phyloP scores from a whole-genome alignment of 441 rosid species.

The Adansonia rubrostipa region DNA sequence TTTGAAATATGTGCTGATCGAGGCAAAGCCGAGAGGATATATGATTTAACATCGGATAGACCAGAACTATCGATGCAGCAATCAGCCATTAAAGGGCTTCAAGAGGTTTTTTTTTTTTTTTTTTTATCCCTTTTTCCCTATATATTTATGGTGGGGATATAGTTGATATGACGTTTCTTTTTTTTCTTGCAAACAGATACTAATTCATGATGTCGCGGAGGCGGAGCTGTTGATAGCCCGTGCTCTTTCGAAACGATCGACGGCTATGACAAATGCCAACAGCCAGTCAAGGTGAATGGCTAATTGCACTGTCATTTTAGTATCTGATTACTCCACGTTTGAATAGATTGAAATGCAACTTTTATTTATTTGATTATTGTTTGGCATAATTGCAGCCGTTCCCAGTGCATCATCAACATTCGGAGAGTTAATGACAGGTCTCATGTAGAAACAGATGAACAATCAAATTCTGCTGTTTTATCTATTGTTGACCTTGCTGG shows the following conservation, averaged over 20 bases:
- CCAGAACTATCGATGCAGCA: constrained; percentile 71
- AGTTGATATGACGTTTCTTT: constrained; percentile 26
- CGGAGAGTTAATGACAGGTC: constrained; percentile 36
- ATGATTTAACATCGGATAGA: constrained; percentile 70
- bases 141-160: constrained; percentile 17
- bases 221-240: constrained; percentile 72
- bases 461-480: constrained; percentile 48
- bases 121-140: not conserved
- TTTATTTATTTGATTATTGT: constrained; percentile 8
- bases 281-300: constrained; percentile 75
- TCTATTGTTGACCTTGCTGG: constrained; percentile 96
- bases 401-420: constrained; percentile 92
- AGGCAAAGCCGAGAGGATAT: constrained; percentile 74
- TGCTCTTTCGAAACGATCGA: constrained; percentile 84
- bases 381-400: constrained; percentile 64
- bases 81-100: constrained; percentile 69
- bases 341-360: not conserved
- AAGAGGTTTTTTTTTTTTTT: constrained; percentile 47
- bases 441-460: constrained; percentile 41
- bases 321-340: not conserved
- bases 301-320: not conserved
- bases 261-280: constrained; percentile 80
- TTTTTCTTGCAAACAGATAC: constrained; percentile 47
- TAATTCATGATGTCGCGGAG: constrained; percentile 53
- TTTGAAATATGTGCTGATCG: constrained; percentile 86